A percentile compares a stretch with the other conserved stretches of the same genome.
phyloP scores from a whole-genome alignment of 208 protist genomes.

The Crithidia fasciculata region DNA sequence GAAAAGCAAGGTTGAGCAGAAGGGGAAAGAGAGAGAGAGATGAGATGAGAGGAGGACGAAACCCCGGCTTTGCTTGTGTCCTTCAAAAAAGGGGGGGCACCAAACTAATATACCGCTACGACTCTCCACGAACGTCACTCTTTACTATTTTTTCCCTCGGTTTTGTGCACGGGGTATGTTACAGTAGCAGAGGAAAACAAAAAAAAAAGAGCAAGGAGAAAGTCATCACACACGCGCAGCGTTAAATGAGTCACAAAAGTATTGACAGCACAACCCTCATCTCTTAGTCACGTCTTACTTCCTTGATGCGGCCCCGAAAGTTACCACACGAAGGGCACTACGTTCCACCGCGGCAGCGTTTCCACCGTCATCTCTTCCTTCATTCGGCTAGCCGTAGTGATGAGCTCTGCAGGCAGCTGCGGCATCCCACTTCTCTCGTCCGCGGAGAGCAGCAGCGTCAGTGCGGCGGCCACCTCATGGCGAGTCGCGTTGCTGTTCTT shows the following conservation, averaged over 20 bases:
- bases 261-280: neutral
- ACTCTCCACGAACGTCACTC: too few species aligned
- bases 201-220: too few species aligned
- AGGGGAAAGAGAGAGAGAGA: too few species aligned
- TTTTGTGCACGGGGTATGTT: too few species aligned
- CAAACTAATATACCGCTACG: too few species aligned
- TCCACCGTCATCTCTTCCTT: slow-evolving; percentile 7
- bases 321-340: slow-evolving; percentile 49
- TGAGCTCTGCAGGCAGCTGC: neutral
- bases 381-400: neutral
- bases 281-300: neutral
- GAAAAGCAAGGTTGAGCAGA: too few species aligned
- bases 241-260: neutral
- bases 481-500: slow-evolving; percentile 36
- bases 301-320: neutral
- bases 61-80: too few species aligned
- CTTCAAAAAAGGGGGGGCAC: too few species aligned
- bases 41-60: too few species aligned
- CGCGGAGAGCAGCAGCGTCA: neutral
- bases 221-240: too few species aligned
- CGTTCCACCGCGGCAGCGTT: slow-evolving; percentile 49
- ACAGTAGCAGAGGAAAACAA: too few species aligned
- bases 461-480: slow-evolving; percentile 5
- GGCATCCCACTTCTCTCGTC: neutral
- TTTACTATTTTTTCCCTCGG: too few species aligned